Evolutionary conservation across 2,329 filamentous ascomycete genomes (phyloP).

Genomic region (Lachnellula arida): DNA sequence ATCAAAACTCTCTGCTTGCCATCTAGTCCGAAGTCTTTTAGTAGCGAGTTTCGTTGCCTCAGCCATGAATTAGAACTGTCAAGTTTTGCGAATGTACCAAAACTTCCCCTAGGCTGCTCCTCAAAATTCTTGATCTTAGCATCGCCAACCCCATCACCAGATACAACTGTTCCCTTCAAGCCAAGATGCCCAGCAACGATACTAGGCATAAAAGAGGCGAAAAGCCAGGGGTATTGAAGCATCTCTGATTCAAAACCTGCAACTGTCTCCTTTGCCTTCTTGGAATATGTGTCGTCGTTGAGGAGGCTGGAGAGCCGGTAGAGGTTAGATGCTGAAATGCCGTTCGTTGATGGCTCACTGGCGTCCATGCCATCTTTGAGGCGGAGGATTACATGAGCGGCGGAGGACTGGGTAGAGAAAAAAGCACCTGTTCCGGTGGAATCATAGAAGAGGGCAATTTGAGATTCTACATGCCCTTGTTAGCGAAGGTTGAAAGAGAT

Average conservation of each 20-base stretch:
- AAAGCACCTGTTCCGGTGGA: conserved; percentile 49
- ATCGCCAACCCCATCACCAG: conserved; percentile 18
- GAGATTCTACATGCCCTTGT: conserved; percentile 49
- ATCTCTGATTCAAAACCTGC: conserved; percentile 88
- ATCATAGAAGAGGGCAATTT: conserved; percentile 78
- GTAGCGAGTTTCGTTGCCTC: conserved; percentile 42
- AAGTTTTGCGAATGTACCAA: conserved; percentile 24
- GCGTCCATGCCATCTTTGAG: conserved; percentile 96
- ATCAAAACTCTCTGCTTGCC: conserved; percentile 40
- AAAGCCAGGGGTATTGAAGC: conserved; percentile 88
- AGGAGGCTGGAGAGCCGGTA: conserved; percentile 71
- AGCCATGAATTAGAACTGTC: conserved; percentile 40
- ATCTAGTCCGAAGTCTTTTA: conserved; percentile 31
- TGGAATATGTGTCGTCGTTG: conserved; percentile 57
- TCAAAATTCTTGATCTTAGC: conserved; percentile 33
- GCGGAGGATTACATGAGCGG: conserved; percentile 70
- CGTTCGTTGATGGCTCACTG: conserved; percentile 84
- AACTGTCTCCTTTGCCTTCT: conserved; percentile 67
- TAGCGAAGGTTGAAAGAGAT: conserved; percentile 6
- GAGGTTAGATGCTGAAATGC: conserved; percentile 80
- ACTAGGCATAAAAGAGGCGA: conserved; percentile 70
- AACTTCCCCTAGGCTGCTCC: conserved; percentile 25
- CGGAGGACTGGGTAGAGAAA: conserved; percentile 62
- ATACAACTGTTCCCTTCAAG: conserved; percentile 52
- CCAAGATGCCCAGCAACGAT: conserved; percentile 71